Conservation (phyloP, 2,329 filamentous ascomycete species). For the Leptographium procerum region DNA sequence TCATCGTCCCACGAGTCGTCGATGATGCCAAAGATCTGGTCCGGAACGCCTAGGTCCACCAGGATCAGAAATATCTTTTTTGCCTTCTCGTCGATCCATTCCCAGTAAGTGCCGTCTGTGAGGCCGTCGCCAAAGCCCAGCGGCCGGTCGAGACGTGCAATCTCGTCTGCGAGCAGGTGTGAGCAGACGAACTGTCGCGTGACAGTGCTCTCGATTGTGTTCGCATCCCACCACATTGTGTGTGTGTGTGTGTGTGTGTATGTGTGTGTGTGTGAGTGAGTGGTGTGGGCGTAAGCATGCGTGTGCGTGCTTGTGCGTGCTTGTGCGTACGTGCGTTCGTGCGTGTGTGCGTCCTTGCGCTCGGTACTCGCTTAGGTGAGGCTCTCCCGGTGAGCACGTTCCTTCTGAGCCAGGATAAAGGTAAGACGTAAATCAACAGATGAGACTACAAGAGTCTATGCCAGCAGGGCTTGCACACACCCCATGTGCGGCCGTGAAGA, state of each 20-base stretch:
- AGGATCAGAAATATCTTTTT: constrained; percentile 62
- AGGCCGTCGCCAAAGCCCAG: constrained; percentile 56
- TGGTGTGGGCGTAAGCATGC: neutral
- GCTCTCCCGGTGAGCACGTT: neutral
- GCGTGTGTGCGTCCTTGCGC: neutral
- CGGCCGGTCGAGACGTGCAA: constrained; percentile 48
- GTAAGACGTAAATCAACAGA: too few relatives aligned
- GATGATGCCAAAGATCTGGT: constrained; percentile 64
- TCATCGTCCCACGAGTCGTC: constrained; percentile 69
- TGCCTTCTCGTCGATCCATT: constrained; percentile 62
- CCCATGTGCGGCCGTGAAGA: neutral
- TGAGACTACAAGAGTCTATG: too few relatives aligned
- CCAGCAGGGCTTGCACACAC: neutral
- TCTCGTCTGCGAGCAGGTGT: constrained; percentile 51
- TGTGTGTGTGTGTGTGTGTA: neutral
- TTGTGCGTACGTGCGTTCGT: neutral
- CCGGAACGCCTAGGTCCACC: constrained; percentile 55
- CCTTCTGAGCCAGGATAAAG: neutral
- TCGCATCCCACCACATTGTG: constrained; percentile 55
- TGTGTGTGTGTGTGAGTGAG: neutral
- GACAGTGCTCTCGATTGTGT: constrained; percentile 57
- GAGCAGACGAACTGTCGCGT: constrained; percentile 56
- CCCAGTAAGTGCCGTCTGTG: constrained; percentile 66
- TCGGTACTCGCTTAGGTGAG: neutral
- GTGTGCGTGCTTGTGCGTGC: too few relatives aligned